Evolutionary conservation across 148 eudicot genomes (phyloP), one percentile per base, ranked within the genome.

Genomic region (Salicornia ramosissima): DNA sequence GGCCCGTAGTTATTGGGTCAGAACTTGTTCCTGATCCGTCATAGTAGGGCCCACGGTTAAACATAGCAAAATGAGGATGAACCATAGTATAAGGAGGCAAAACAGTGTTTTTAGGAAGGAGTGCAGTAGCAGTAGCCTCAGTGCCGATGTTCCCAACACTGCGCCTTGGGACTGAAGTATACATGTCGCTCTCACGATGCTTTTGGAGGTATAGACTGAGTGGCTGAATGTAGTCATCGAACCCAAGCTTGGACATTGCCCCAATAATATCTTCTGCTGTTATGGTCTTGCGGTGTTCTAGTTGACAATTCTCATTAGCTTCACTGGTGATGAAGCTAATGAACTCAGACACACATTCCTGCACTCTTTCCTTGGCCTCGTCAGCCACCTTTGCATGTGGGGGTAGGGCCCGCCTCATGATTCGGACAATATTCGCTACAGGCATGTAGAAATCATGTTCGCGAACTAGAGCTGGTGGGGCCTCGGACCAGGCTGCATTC

Each of bases 321-420:
- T 80, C 83, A 12, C 68, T 46, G 10, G 80, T 72, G 24, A 76
- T 18, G 52, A 76, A 76, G 36, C 75, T 52, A 29, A 80, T 76
- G 74, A 72, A 76, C 70, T 80, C 72, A 1, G 83, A 62, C 14
- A 80, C 74, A 36, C 80, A 64, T 58, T 76, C 71, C 49, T 76
- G 80, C 19, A 80, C 6, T 55, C 28, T 56, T 18, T 76, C 80
- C 66, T 76, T 80, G 24, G 75, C 59, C 6, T 73, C 83, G 8
- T 80, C 83, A 3, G 68, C 61, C 18, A 75, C 72, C 71, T 80
- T 76, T 29, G 72, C 74, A 15, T 76, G 53, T 1, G 64, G 52
- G 0, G 80, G 83, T 43, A 80, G 74, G 39, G 42, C 67, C 9
- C 26, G 24, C 18, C 77, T 33, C 77, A 80, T 80, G 67, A 76